Base-by-base conservation (phyloP, 1,284 basidiomycete species). In the Phlebopus sp. region DNA sequence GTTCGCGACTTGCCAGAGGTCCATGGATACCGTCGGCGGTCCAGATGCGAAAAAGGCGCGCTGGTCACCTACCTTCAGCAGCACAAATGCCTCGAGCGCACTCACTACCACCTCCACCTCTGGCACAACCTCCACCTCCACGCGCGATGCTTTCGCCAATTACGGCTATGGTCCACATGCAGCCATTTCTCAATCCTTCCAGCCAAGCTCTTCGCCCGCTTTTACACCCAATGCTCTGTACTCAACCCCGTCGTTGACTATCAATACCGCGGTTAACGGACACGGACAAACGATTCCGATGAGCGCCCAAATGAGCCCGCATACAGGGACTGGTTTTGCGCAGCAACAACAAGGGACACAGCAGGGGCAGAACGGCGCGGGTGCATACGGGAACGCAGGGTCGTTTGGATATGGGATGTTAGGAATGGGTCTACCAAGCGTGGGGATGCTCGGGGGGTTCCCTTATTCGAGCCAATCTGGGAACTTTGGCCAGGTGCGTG, bases 41-140 rank as follows among this genome's bases (percentile, higher is more conserved):
- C 85, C 86, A 59, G 86, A 90, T 69, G 76, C 86, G 44, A 92
- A 92, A 78, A 92, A 91, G 71, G 82, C 88, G 48, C 84, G 89
- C 56, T 90, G 87, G 86, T 89, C 85, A 42, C 86, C 86, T 49
- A 82, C 76, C 52, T 78, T 81, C 58, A 77, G 58, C 10, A 63
- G 68, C 50, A 55, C 62, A 44, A 67, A 69, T 47, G 64, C 67
- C 45, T 60, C 70, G 37, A 71, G 70, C 32, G 63, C 52, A 36
- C 58, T 64, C 8, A 38, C 62, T 27, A 39, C 57, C 13, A 49
- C 58, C 37, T 59, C 55, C 63, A 72, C 70, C 54, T 54, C 71
- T 43, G 66, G 67, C 44, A 53, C 62, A 50, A 58, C 60, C 38
- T 66, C 62, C 47, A 60, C 63, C 52, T 69, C 73, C 37, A 68